Conservation (phyloP, 2,329 filamentous ascomycete genomes). For the Capronia epimyces region DNA sequence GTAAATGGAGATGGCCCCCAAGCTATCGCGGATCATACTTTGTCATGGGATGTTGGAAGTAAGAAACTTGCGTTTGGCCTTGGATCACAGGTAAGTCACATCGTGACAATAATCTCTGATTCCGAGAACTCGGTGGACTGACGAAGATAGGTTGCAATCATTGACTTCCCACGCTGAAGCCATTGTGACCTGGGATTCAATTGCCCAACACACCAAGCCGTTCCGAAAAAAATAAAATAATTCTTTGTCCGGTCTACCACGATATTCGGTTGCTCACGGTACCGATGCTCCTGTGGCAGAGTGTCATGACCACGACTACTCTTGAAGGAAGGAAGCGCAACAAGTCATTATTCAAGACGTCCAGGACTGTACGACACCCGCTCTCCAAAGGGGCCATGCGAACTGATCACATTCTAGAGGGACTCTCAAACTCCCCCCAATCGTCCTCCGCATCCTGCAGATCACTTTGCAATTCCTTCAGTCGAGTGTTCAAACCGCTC, state of each 20-base stretch:
- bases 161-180: constrained; percentile 28
- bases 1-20: constrained; percentile 34
- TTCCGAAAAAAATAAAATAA: too few species aligned
- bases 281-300: neutral
- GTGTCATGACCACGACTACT: neutral
- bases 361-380: constrained; percentile 5
- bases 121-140: constrained; percentile 11
- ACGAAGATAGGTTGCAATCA: constrained; percentile 25
- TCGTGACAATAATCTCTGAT: constrained; percentile 8
- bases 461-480: neutral
- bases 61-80: constrained; percentile 49
- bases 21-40: constrained; percentile 34
- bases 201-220: too few species aligned
- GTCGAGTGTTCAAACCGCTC: neutral
- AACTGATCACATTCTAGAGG: constrained; percentile 15
- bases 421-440: constrained; percentile 29
- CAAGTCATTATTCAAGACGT: neutral
- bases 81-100: constrained; percentile 42
- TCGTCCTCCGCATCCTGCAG: constrained; percentile 18
- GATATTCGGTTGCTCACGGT: neutral
- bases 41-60: constrained; percentile 52
- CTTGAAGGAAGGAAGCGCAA: too few species aligned
- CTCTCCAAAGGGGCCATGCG: neutral
- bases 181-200: neutral
- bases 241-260: neutral